phyloP scores from a whole-genome alignment of 2,329 filamentous ascomycete species.

The Aureobasidium melanogenum region DNA sequence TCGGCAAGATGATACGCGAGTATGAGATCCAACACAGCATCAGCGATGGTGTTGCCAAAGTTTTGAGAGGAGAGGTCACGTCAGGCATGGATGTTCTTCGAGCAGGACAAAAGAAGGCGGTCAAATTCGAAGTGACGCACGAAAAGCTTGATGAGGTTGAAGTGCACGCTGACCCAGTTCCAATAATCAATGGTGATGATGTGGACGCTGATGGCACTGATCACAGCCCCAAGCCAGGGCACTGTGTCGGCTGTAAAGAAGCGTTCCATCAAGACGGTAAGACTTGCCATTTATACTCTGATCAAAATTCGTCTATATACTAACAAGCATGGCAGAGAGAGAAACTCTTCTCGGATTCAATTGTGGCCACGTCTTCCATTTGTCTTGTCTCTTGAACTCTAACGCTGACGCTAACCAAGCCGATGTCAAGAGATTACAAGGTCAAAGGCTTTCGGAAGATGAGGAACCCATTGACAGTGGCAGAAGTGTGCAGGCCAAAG shows the following conservation, averaged over 20 bases:
- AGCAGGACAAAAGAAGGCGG: slow-evolving; percentile 69
- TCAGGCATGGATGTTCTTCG: slow-evolving; percentile 73
- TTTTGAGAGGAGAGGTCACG: slow-evolving; percentile 79
- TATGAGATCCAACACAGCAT: slow-evolving; percentile 94
- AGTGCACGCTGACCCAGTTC: slow-evolving; percentile 23
- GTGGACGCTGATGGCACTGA: slow-evolving; percentile 17
- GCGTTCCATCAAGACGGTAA: slow-evolving; percentile 30
- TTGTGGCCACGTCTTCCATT: slow-evolving; percentile 74
- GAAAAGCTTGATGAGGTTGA: slow-evolving; percentile 30
- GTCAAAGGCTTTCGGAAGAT: slow-evolving; percentile 32
- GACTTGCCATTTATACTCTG: slow-evolving; percentile 12
- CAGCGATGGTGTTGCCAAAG: slow-evolving; percentile 76
- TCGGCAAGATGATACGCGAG: slow-evolving; percentile 86
- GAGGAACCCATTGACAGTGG: slow-evolving; percentile 27
- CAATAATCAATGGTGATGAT: slow-evolving; percentile 14
- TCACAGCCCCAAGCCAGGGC: slow-evolving; percentile 23
- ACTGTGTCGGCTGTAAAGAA: slow-evolving; percentile 31
- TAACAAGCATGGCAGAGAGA: slow-evolving; percentile 36
- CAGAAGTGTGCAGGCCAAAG: slow-evolving; percentile 72
- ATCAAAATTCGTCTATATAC: neutral
- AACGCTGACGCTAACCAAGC: slow-evolving; percentile 30
- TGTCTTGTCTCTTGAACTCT: slow-evolving; percentile 56
- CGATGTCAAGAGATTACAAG: slow-evolving; percentile 36
- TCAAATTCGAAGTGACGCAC: slow-evolving; percentile 73
- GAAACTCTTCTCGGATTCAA: slow-evolving; percentile 73